Evolutionary conservation across 176 grass and related monocot species (phyloP), one percentile per base, ranked within the genome.

Genomic region (Triticum turgidum): DNA sequence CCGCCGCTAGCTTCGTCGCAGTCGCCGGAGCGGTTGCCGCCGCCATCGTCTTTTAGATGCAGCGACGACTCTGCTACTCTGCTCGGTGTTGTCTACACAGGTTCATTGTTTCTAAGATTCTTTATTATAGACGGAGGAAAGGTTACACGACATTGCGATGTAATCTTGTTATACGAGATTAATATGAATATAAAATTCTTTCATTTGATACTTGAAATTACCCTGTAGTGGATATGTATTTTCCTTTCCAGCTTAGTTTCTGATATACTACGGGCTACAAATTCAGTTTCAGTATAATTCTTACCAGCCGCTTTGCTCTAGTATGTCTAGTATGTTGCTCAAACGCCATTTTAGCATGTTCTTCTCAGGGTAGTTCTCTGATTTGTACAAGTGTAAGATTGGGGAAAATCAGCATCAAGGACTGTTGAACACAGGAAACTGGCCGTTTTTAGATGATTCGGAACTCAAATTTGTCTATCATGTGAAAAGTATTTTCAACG

Each of bases 41-140:
- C 27, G 77, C 77, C 71, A 42, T 85, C 52, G 8, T 84, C 11
- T 92, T 92, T 42, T 92, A 90, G 91, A 82, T 77, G 34, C 18
- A 27, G 13, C 29, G 65, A 14, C 85, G 29, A 9, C 18, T 56
- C 1, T 54, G 51, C 51, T 49, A 27, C 20, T 54, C 12, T 74
- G 22, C 15, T 75, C 18, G 3, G 2, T 12, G 37, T 7, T 91
- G 78, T 85, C 63, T 51, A 88, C 77, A 80, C 8, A 21, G 12
- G 3, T 0, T 18, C 21, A 82, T 79, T 83, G 24, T 65, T 65
- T 82, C 51, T 18, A 32, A 32, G 38, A 81, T 91, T 81, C 39
- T 65, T 84, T n/a, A 0, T 70, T 76, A 85, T 59, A 75, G 18
- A 56, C 2, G 10, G n/a, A 45, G n/a, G 5, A 7, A 7, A 25